Percentiles rank a stretch among this genome's conserved stretches.
Evolutionary conservation across 1,284 basidiomycete genomes (phyloP).

Genomic region (Fomitopsis schrenkii): DNA sequence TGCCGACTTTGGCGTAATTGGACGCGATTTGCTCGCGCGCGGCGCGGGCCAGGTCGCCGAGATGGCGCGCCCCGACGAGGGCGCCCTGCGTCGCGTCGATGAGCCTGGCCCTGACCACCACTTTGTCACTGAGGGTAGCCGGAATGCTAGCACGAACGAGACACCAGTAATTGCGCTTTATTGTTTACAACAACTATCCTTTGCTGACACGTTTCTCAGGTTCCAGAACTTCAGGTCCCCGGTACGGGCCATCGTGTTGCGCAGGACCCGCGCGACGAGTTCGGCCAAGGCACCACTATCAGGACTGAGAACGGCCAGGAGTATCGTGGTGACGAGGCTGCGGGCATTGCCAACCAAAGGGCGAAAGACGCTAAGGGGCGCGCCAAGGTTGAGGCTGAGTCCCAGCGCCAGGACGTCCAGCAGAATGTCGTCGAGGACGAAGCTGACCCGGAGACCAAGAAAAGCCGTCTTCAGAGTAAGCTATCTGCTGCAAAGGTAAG

Average conservation of each 20-base stretch:
- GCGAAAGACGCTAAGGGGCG: conserved; percentile 17
- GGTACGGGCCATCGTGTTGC: conserved; percentile 36
- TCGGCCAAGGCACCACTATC: conserved; percentile 21
- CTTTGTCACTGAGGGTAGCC: conserved; percentile 50
- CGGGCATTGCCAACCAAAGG: conserved; percentile 16
- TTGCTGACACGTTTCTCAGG: conserved; percentile 13
- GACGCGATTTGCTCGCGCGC: conserved; percentile 82
- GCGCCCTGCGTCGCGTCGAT: conserved; percentile 65
- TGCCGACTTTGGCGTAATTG: conserved; percentile 77
- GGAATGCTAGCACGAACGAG: conserved; percentile 32
- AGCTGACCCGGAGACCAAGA: conserved; percentile 45
- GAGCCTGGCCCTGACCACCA: conserved; percentile 63
- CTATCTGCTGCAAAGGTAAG: conserved; percentile 35
- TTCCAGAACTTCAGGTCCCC: conserved; percentile 47
- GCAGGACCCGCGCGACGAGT: conserved; percentile 39
- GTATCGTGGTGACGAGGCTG: conserved; percentile 25
- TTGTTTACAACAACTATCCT: conserved; percentile 23
- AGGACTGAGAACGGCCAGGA: conserved; percentile 32
- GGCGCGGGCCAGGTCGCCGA: conserved; percentile 76
- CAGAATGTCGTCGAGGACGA: conserved; percentile 26
- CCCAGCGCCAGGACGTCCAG: conserved; percentile 22
- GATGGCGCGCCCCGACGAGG: conserved; percentile 62
- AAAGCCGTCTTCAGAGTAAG: conserved; percentile 42
- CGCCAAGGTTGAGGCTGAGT: conserved; percentile 20
- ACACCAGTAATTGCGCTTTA: conserved; percentile 26